Conservation (phyloP, 2,329 filamentous ascomycete species). For the Verruconis gallopava region DNA sequence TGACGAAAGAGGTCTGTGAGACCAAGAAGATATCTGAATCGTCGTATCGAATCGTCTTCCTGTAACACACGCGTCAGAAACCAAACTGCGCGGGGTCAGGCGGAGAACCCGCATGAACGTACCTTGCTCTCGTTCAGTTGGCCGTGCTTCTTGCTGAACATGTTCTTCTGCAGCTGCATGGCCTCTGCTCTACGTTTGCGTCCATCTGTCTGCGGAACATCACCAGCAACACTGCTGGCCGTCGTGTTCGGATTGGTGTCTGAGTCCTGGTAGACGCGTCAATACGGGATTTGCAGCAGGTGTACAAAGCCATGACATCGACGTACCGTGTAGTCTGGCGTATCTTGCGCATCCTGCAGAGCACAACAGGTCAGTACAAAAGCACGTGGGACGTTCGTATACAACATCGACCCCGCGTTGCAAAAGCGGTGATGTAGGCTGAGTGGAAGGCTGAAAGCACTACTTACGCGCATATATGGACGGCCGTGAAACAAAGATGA, state of each 20-base stretch:
- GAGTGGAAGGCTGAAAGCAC: constrained; percentile 4
- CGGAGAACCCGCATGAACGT: no score
- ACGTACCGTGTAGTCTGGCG: constrained; percentile 47
- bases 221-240: constrained; percentile 76
- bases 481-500: constrained; percentile 1
- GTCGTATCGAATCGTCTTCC: constrained; percentile 89
- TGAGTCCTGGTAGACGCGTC: constrained; percentile 37
- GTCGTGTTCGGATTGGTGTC: constrained; percentile 54
- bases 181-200: constrained; percentile 77
- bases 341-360: constrained; percentile 40
- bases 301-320: constrained; percentile 8
- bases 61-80: no score
- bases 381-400: not conserved
- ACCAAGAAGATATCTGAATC: constrained; percentile 89
- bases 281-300: constrained; percentile 1
- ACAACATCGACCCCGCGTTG: no score
- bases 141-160: constrained; percentile 92
- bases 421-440: constrained; percentile 1
- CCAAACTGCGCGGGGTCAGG: no score
- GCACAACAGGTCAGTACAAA: not conserved
- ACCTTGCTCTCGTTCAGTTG: constrained; percentile 86
- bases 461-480: constrained; percentile 8
- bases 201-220: constrained; percentile 53
- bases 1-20: constrained; percentile 95
- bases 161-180: constrained; percentile 78